These are phyloP conservation scores for Brasilioporus rufonigricans DNA, from an alignment of 768 basidiomycete genomes.

Conservation along the genomic window DNA sequence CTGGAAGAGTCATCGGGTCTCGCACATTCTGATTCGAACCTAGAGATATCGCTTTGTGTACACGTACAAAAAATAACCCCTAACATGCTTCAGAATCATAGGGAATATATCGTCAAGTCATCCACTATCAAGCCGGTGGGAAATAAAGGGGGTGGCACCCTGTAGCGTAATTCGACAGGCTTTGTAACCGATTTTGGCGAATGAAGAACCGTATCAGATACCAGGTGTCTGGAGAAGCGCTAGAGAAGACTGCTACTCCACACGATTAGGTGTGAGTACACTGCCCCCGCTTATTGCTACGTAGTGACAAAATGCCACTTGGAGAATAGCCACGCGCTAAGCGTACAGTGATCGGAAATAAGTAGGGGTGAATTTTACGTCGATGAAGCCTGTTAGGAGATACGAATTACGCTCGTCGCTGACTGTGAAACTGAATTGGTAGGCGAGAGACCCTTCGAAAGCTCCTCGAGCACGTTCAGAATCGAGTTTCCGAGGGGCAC, in stretches of 20 bases:
- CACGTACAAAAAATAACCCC: conserved; percentile 10
- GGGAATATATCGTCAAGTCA: conserved; percentile 1
- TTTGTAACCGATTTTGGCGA: not conserved
- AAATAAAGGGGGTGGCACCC: not conserved
- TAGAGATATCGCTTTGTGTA: not conserved
- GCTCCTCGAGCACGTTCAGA: not conserved
- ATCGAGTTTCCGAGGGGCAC: not conserved
- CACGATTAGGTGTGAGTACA: not conserved
- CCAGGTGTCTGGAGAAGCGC: not conserved
- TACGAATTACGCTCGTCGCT: not conserved
- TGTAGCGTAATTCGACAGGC: not conserved
- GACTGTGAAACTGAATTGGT: not conserved
- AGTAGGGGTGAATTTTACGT: conserved; percentile 10
- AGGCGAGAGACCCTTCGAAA: not conserved
- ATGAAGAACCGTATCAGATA: not conserved
- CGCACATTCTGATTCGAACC: not conserved
- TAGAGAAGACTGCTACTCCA: not conserved
- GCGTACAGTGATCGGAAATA: conserved; percentile 4
- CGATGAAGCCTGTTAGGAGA: not conserved
- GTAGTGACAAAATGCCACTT: not conserved
- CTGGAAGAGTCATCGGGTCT: not conserved
- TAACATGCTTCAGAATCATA: not conserved
- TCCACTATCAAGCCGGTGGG: not conserved
- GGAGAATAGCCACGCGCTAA: not conserved
- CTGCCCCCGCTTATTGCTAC: not conserved